A percentile compares a stretch with the other conserved stretches of the same genome.
Conservation (phyloP, 164 flowering plant genomes). For the Magnolia officinalis region DNA sequence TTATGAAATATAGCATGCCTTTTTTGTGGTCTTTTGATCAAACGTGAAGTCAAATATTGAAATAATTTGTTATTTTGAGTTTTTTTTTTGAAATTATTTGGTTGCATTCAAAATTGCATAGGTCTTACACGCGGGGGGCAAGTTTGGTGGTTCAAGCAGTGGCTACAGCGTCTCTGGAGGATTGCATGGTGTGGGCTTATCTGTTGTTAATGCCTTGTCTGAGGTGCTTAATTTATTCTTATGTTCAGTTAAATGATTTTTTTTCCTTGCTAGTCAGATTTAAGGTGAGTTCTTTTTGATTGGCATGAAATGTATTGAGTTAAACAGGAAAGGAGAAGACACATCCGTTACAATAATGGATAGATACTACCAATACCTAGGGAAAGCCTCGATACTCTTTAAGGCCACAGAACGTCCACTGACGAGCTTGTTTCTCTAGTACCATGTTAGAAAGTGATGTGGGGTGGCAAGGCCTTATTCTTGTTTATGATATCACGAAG, state of each 20-base stretch:
- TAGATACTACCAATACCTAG: background rate
- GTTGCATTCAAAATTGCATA: conserved; percentile 28
- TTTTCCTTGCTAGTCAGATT: background rate
- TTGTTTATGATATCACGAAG: too few relatives aligned
- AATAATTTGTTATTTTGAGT: too few relatives aligned
- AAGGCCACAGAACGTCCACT: background rate
- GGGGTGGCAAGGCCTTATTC: background rate
- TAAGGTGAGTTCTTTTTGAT: background rate
- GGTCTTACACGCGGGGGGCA: conserved; percentile 99
- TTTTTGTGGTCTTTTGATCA: background rate
- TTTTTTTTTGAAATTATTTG: background rate
- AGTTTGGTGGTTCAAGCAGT: conserved; percentile 95
- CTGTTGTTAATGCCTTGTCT: conserved; percentile 97
- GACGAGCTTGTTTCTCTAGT: background rate
- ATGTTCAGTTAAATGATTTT: background rate
- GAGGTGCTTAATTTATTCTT: conserved; percentile 50
- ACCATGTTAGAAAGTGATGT: background rate
- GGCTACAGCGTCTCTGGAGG: conserved; percentile 98
- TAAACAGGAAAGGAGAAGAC: too few relatives aligned
- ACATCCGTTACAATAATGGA: too few relatives aligned
- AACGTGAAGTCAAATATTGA: background rate
- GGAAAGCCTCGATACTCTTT: background rate
- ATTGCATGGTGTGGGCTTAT: conserved; percentile 94
- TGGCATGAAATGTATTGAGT: too few relatives aligned
- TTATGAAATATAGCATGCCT: background rate